These are phyloP conservation scores for Coprinopsis sp. DNA, from an alignment of 768 basidiomycete genomes.

Conservation along the genomic window DNA sequence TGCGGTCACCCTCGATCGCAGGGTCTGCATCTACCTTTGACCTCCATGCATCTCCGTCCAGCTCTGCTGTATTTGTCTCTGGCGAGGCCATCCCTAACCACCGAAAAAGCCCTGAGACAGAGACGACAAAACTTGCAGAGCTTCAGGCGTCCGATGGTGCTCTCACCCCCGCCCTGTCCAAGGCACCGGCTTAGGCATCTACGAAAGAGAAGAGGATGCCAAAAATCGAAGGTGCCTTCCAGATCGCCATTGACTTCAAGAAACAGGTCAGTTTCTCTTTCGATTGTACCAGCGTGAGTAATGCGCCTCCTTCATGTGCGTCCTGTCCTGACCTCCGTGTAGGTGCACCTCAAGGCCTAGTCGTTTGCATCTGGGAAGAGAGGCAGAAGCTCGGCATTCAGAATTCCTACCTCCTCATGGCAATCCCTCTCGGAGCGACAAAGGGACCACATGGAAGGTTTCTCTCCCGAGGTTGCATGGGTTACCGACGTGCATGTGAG, in stretches of 20 bases:
- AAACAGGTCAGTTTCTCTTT: constrained; percentile 92
- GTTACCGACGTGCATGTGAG: constrained; percentile 85
- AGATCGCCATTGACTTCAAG: constrained; percentile 91
- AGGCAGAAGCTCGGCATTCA: constrained; percentile 96
- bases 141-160: constrained; percentile 69
- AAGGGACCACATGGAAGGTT: constrained; percentile 98
- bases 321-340: constrained; percentile 9
- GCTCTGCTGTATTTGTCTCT: constrained; percentile 69
- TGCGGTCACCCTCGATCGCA: constrained; percentile 68
- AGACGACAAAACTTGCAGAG: constrained; percentile 59
- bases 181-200: constrained; percentile 33
- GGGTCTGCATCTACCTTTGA: constrained; percentile 64
- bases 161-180: constrained; percentile 28
- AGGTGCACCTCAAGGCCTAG: constrained; percentile 97
- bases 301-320: constrained; percentile 8
- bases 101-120: constrained; percentile 65
- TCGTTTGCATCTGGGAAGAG: constrained; percentile 94
- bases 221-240: constrained; percentile 81
- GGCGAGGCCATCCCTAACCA: constrained; percentile 73
- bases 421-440: constrained; percentile 89
- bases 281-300: constrained; percentile 90
- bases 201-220: constrained; percentile 66
- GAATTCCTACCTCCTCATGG: constrained; percentile 97
- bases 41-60: constrained; percentile 68
- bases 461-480: constrained; percentile 99